phyloP scores from a whole-genome alignment of 371 early-diverging fungal genomes.

The Apophysomyces sp. region DNA sequence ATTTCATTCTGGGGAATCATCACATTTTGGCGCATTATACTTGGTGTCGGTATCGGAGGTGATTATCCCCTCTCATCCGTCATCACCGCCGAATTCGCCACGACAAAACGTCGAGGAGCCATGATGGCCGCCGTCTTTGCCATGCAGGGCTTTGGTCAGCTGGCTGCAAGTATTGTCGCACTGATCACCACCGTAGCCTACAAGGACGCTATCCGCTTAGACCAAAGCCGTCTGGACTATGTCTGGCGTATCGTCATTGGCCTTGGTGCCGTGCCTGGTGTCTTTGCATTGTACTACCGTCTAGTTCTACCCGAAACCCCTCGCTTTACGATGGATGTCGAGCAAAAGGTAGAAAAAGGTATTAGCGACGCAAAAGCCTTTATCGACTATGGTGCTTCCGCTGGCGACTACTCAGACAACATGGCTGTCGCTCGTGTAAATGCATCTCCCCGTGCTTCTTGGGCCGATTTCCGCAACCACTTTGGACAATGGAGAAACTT shows the following conservation, averaged over 20 bases:
- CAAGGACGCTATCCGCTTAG: slow-evolving; percentile 50
- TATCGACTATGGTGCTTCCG: slow-evolving; percentile 29
- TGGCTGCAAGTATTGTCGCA: slow-evolving; percentile 67
- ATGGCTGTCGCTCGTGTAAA: slow-evolving; percentile 19
- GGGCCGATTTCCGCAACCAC: slow-evolving; percentile 57
- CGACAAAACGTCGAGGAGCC: slow-evolving; percentile 71
- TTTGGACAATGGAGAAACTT: slow-evolving; percentile 59
- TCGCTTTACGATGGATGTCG: slow-evolving; percentile 76
- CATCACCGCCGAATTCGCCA: slow-evolving; percentile 85
- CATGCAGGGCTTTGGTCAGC: slow-evolving; percentile 86
- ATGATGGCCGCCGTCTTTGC: slow-evolving; percentile 89
- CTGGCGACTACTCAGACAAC: slow-evolving; percentile 33
- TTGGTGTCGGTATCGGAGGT: slow-evolving; percentile 84
- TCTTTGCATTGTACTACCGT: slow-evolving; percentile 65
- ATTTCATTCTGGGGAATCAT: slow-evolving; percentile 63
- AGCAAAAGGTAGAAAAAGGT: slow-evolving; percentile 62
- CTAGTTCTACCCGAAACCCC: slow-evolving; percentile 88
- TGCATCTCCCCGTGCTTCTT: slow-evolving; percentile 38
- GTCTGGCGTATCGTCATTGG: slow-evolving; percentile 81
- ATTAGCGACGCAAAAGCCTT: slow-evolving; percentile 51
- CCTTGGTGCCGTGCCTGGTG: slow-evolving; percentile 72
- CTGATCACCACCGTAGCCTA: slow-evolving; percentile 58
- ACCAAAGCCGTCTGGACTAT: slow-evolving; percentile 63
- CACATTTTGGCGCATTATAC: slow-evolving; percentile 75
- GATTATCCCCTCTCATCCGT: slow-evolving; percentile 78